Evolutionary conservation across 2,329 filamentous ascomycete genomes (phyloP), one percentile per base, ranked within the genome.

Genomic region (Colletotrichum tropicicola): DNA sequence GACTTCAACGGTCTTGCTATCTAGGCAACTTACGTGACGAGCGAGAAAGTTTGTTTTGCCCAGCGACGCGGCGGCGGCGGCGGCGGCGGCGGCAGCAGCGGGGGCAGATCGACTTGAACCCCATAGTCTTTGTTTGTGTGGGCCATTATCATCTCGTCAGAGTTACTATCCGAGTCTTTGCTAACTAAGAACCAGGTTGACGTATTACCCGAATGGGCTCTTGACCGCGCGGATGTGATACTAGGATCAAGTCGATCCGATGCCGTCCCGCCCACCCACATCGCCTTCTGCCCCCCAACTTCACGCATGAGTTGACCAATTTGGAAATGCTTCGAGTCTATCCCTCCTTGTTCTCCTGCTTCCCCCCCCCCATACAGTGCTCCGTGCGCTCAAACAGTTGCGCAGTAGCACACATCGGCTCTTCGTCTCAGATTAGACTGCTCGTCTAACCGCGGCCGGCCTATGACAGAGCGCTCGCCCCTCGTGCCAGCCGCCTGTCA

Each of bases 331-430:
- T 55, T 54, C 55, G 49, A 55, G 27, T 51, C 43, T 51, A 44
- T 61, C 57, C 35, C 43, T 48, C 30, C 41, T 52, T 44, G 48
- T 35, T 35, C 43, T 25, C 13, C 21, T 27, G 19, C 21, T 27
- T 17, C 27, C 19, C 27, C 47, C 23, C 49, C 15, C 28, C 37
- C 61, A 49, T 65, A 45, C 41, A 61, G 32, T 49, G 61, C 57
- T 65, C 61, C 44, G 61, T 65, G 61, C 61, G 61, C 61, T 61
- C 61, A 65, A 65, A 65, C 61, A 65, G 57, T 65, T 65, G 49
- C 49, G 57, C 57, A 54, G 61, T 61, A 61, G 57, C 57, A 65
- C 44, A 61, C 57, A 65, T 65, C 61, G 44, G 61, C 45, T 48
- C 51, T 61, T 51, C 61, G 61, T 65, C 61, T 65, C 61, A 65